These are phyloP conservation scores for Venturiaceae sp. DNA, from an alignment of 2,329 filamentous ascomycete species.

Conservation along the genomic window DNA sequence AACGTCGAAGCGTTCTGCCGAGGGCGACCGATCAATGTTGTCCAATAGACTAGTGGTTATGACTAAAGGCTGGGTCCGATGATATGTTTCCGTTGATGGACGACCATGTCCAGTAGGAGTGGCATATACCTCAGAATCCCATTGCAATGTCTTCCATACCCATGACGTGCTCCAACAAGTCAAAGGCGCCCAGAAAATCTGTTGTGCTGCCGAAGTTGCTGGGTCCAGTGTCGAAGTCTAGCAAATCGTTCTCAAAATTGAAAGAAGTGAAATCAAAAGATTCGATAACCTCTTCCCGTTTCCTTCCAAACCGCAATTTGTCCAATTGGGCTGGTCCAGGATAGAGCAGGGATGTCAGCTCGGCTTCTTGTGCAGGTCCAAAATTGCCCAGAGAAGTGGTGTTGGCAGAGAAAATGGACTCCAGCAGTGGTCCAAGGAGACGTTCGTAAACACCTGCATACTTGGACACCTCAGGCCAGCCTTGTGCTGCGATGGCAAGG, in stretches of 20 bases:
- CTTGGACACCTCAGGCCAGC: no score
- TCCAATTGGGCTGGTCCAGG: slow-evolving; percentile 9
- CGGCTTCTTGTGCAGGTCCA: slow-evolving; percentile 8
- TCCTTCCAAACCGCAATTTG: slow-evolving; percentile 7
- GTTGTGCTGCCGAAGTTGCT: background rate
- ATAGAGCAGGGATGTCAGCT: slow-evolving; percentile 7
- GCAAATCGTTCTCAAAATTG: slow-evolving; percentile 4
- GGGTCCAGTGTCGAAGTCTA: slow-evolving; percentile 2
- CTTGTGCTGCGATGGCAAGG: no score
- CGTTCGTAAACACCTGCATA: slow-evolving; percentile 10
- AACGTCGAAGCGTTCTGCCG: slow-evolving; percentile 37
- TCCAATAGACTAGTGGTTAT: slow-evolving; percentile 9
- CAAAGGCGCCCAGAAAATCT: background rate
- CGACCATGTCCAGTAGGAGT: no score
- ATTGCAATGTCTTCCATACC: slow-evolving; percentile 7
- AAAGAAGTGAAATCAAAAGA: slow-evolving; percentile 9
- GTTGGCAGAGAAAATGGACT: slow-evolving; percentile 9
- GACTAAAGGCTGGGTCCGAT: background rate
- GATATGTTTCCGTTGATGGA: background rate
- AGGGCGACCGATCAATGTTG: slow-evolving; percentile 29
- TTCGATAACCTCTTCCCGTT: background rate
- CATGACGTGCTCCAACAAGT: slow-evolving; percentile 3
- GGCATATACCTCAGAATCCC: slow-evolving; percentile 3
- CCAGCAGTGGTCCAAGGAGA: slow-evolving; percentile 9
- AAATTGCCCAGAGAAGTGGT: slow-evolving; percentile 5